Evolutionary conservation across 108 stramenopile species (phyloP).

Genomic region (Parietichytrium sp.): DNA sequence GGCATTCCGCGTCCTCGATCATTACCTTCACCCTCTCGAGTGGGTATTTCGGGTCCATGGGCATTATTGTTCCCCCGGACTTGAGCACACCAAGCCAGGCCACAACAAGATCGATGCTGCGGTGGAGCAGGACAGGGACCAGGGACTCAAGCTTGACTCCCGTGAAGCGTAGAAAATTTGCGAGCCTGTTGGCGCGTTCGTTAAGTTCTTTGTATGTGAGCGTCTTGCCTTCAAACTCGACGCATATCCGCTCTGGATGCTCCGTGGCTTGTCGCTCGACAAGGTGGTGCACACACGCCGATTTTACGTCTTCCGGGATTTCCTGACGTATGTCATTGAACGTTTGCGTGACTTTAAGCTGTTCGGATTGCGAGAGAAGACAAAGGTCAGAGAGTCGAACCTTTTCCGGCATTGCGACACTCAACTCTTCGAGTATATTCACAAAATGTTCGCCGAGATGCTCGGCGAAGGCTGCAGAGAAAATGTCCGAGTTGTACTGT

Average conservation of each 20-base stretch:
- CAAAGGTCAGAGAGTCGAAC: not conserved
- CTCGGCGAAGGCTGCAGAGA: not conserved
- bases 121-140: not conserved
- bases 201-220: conserved; percentile 2
- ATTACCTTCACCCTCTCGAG: not conserved
- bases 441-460: not conserved
- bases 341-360: not conserved
- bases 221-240: not conserved
- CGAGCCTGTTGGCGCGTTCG: not conserved
- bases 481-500: conserved; percentile 33
- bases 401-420: not conserved
- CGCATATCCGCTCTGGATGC: not conserved
- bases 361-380: not conserved
- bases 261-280: not conserved
- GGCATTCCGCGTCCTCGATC: not conserved
- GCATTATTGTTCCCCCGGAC: conserved; percentile 6
- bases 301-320: not conserved
- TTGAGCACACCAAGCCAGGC: not conserved
- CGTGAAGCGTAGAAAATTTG: conserved; percentile 34
- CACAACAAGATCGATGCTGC: not conserved
- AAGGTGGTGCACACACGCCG: not conserved
- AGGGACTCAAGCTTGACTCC: not conserved
- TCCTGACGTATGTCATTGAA: not conserved
- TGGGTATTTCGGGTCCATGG: conserved; percentile 10
- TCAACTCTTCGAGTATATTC: not conserved